Percentiles rank a stretch among this genome's conserved stretches.
Conservation (phyloP, 116 monocot species). For the Dioscorea cayenensis region DNA sequence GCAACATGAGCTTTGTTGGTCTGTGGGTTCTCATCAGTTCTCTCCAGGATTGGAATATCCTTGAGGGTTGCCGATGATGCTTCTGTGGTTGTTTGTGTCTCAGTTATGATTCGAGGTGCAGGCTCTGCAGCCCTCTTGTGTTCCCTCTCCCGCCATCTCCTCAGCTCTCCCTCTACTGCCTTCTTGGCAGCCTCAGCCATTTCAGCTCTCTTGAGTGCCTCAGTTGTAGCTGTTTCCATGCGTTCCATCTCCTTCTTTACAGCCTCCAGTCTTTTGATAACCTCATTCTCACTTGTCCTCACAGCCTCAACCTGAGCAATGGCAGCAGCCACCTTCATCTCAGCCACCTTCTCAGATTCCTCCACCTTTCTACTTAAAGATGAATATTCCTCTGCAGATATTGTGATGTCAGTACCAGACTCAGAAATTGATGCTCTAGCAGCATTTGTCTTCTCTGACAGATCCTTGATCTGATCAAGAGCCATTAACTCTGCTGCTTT, state of each 20-base stretch:
- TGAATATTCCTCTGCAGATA: conserved; percentile 46
- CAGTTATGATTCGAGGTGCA: conserved; percentile 18
- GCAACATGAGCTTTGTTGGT: not conserved
- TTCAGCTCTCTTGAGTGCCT: conserved; percentile 41
- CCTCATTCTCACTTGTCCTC: conserved; percentile 40
- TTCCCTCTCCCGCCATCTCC: conserved; percentile 47
- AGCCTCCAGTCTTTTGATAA: conserved; percentile 33
- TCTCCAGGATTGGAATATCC: not conserved
- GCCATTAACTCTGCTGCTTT: conserved; percentile 44
- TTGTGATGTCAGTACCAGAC: conserved; percentile 35
- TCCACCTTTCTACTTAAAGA: conserved; percentile 47
- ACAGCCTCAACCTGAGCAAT: conserved; percentile 52
- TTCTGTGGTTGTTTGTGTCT: conserved; percentile 11
- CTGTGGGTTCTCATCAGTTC: conserved; percentile 12
- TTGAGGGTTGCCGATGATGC: conserved; percentile 1
- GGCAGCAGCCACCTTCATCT: conserved; percentile 50
- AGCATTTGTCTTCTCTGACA: conserved; percentile 34
- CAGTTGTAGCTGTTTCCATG: conserved; percentile 26
- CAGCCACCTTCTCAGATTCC: conserved; percentile 43
- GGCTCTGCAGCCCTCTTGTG: conserved; percentile 43
- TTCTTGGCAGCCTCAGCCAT: conserved; percentile 58
- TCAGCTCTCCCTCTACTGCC: conserved; percentile 46
- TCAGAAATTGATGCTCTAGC: conserved; percentile 39
- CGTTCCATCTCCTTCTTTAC: conserved; percentile 42
- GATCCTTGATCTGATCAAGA: conserved; percentile 42